phyloP scores from a whole-genome alignment of 805 yeast genomes.

The Zygotorulaspora chibaensis region DNA sequence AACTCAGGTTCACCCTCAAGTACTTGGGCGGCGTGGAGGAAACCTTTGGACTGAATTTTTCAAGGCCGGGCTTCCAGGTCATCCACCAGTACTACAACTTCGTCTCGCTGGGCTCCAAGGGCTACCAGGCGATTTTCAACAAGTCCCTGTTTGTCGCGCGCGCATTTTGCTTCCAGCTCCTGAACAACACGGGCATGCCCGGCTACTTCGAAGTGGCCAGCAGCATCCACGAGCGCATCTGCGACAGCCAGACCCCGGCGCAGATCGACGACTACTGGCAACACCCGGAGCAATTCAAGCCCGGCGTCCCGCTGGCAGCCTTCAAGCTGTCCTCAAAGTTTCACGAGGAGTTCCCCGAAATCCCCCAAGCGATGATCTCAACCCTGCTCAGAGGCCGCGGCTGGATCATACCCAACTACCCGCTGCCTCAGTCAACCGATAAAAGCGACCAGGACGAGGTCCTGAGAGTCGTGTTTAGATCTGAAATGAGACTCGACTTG shows the following conservation, averaged over 20 bases:
- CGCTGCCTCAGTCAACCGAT: constrained; percentile 52
- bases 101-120: constrained; percentile 63
- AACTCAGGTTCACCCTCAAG: constrained; percentile 69
- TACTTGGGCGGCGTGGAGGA: constrained; percentile 88
- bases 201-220: constrained; percentile 70
- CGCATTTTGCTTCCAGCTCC: constrained; percentile 40
- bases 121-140: constrained; percentile 61
- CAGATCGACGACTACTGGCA: constrained; percentile 28
- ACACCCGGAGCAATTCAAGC: constrained; percentile 48
- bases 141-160: constrained; percentile 71
- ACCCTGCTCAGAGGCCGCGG: constrained; percentile 71
- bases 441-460: constrained; percentile 58
- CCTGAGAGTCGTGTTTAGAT: constrained; percentile 78
- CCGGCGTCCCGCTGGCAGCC: constrained; percentile 88
- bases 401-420: constrained; percentile 87
- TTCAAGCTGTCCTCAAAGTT: constrained; percentile 66
- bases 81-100: constrained; percentile 83
- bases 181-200: constrained; percentile 59
- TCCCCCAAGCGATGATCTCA: constrained; percentile 77
- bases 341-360: constrained; percentile 59
- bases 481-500: constrained; percentile 47
- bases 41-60: constrained; percentile 80
- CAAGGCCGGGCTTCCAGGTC: constrained; percentile 90
- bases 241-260: constrained; percentile 25
- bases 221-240: constrained; percentile 62